Evolutionary conservation across 2,329 filamentous ascomycete genomes (phyloP).

Genomic region (Cercospora beticola): DNA sequence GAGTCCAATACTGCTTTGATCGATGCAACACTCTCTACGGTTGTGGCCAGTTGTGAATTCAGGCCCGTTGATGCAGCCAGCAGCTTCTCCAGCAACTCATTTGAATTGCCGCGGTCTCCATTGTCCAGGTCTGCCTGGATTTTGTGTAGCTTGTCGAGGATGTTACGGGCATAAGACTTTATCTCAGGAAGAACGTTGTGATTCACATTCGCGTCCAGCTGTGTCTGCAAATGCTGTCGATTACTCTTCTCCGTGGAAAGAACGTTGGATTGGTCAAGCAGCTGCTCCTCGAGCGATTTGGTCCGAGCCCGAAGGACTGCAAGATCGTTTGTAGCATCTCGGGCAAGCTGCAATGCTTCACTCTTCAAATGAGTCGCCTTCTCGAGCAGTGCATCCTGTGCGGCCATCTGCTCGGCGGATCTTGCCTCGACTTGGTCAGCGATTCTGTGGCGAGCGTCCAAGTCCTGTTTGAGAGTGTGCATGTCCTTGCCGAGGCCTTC

Average conservation of each 20-base stretch:
- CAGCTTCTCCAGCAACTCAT: conserved; percentile 23
- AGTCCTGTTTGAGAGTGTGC: conserved; percentile 21
- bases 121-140: conserved; percentile 23
- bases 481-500: conserved; percentile 30
- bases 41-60: conserved; percentile 20
- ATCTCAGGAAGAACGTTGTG: conserved; percentile 17
- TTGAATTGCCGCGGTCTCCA: conserved; percentile 1
- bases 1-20: conserved; percentile 24
- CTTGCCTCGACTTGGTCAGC: neutral
- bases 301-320: conserved; percentile 6
- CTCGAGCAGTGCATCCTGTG: neutral
- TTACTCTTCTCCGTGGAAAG: conserved; percentile 30
- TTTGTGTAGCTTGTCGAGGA: conserved; percentile 30
- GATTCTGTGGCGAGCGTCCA: conserved; percentile 5
- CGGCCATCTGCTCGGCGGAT: neutral
- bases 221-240: conserved; percentile 27
- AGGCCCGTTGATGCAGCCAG: conserved; percentile 23
- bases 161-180: conserved; percentile 17
- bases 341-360: conserved; percentile 23
- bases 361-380: conserved; percentile 20
- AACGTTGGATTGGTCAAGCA: conserved; percentile 23
- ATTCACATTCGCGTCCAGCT: conserved; percentile 16
- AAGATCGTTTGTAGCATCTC: conserved; percentile 24
- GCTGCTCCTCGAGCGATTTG: conserved; percentile 26
- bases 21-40: conserved; percentile 23